Base-by-base conservation (phyloP, 108 stramenopile species). In the Discostella pseudostelligera region DNA sequence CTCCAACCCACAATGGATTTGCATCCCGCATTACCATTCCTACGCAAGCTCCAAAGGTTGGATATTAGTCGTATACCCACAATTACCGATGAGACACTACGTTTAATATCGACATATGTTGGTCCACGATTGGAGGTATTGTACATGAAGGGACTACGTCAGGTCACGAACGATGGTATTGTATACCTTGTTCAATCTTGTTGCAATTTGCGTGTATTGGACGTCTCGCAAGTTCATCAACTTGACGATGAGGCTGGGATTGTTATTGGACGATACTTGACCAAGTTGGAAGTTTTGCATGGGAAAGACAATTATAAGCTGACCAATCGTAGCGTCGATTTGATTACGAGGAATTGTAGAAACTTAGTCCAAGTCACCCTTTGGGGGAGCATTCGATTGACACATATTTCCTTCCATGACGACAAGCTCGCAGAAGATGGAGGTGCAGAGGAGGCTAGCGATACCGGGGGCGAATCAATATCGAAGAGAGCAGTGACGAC, bases 371-470 rank as follows among this genome's bases (percentile, higher is more conserved):
- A 84, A 58, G 69, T 81, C n/a, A 85, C 87, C 1, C 56, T 87
- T 25, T 87, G 84, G 87, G 87, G 87, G 2, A 83, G 80, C 49
- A 82, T 75, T 45, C 59, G 71, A 61, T 45, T 87, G 56, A 71
- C 47, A 39, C 67, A 59, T 62, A 39, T 79, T 44, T 43, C 25
- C 47, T 62, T 61, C 25, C 22, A 67, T 42, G 57, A 35, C 14
- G 65, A 39, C 1, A 5, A 32, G 32, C 5, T 32, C 32, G 40
- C 36, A 14, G 57, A 11, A 44, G 56, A 48, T 50, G n/a, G 44
- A 19, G 36, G 8, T 13, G 47, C n/a, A 43, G 22, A 32, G 32
- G 32, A 32, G 3, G 4, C 3, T 32, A 32, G 32, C 32, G 3
- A 32, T 32, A 5, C 5, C 32, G 32, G 32, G 3, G 32, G 32